Base-by-base conservation (phyloP, 352 stramenopile species). In the Phytophthora lateralis region DNA sequence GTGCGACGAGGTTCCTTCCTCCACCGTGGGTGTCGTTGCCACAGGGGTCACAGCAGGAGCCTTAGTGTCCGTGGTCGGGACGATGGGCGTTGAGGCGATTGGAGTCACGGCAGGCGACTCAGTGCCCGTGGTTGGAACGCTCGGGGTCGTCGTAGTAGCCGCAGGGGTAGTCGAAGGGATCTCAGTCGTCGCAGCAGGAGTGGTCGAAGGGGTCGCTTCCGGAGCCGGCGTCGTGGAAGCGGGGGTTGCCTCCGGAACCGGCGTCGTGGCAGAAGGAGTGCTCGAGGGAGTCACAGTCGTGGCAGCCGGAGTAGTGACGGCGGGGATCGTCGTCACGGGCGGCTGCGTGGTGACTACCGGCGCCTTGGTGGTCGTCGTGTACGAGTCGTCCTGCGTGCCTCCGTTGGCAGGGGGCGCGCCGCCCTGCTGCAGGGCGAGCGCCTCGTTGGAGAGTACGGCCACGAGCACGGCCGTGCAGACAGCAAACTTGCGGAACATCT, bases 361-460 rank as follows among this genome's bases (percentile, higher is more conserved):
- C 14, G 45, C 55, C 53, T 61, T 51, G 30, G 54, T 63, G 24
- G 53, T 34, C 12, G 52, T 60, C 14, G 50, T 55, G 58, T 78
- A 70, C 42, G 55, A 62, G 42, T 76, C 44, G 27, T 65, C 55
- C 42, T 61, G 48, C 42, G 51, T 51, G 20, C 29, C 58, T 26
- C 53, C 44, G 21, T 42, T 55, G 12, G 39, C 24, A 14, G 58
- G 48, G 39, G 60, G 64, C 18, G 58, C 53, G 17, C 44, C 46
- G 6, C 57, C 57, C 38, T 69, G 67, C 45, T 62, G 30, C 47
- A 72, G 35, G 18, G 60, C 66, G 52, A 62, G 30, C 24, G 52
- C 60, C 20, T 76, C 59, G 58, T 76, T 70, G 48, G 63, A 75
- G 63, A 67, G 71, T 71, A 80, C 71, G 59, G 63, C 76, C 53